Conservation (phyloP, 345 rosid genomes). For the Salix suchowensis region DNA sequence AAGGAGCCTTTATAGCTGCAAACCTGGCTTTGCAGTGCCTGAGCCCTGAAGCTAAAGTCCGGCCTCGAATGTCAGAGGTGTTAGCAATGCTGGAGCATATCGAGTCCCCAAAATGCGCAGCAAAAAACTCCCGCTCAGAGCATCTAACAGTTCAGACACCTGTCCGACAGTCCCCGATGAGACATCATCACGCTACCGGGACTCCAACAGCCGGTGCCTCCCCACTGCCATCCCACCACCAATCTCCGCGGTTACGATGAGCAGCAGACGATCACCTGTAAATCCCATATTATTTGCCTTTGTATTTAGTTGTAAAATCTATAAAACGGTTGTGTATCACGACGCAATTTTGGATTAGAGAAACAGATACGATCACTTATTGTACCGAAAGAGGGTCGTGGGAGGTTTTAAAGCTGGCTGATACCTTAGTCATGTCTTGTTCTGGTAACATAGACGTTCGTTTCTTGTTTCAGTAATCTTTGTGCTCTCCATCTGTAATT, state of each 20-base stretch:
- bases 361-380: slow-evolving; percentile 6
- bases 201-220: slow-evolving; percentile 52
- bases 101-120: slow-evolving; percentile 38
- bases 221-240: slow-evolving; percentile 52
- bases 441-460: neutral
- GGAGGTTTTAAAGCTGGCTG: neutral
- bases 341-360: slow-evolving; percentile 25
- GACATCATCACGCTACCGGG: slow-evolving; percentile 50
- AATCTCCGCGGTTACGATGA: slow-evolving; percentile 52
- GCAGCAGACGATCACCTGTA: neutral
- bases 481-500: slow-evolving; percentile 1
- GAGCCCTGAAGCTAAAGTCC: slow-evolving; percentile 50
- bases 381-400: slow-evolving; percentile 7
- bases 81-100: slow-evolving; percentile 59
- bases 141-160: slow-evolving; percentile 28
- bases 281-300: slow-evolving; percentile 19
- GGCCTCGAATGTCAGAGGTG: slow-evolving; percentile 91
- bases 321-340: slow-evolving; percentile 3
- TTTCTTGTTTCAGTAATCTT: neutral
- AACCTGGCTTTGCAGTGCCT: slow-evolving; percentile 71
- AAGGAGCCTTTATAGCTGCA: slow-evolving; percentile 75
- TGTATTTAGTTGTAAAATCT: slow-evolving; percentile 9
- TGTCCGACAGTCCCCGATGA: slow-evolving; percentile 51
- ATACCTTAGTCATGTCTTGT: neutral
- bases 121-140: slow-evolving; percentile 31